Base-by-base conservation (phyloP, 1,284 basidiomycete genomes). In the Cerioporus squamosus region DNA sequence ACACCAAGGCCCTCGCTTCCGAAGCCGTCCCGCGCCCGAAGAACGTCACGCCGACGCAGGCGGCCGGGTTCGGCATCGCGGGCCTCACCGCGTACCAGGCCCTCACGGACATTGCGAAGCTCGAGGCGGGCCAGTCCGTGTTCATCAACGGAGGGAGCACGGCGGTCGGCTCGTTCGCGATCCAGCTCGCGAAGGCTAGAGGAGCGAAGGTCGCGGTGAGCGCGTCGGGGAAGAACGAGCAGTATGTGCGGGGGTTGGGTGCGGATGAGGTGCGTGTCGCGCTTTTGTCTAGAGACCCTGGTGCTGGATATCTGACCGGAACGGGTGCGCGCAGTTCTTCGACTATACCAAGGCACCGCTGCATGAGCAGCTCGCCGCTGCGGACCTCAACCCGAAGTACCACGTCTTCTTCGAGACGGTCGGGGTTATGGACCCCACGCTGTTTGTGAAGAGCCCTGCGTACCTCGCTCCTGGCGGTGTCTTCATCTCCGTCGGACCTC, bases 261-360 rank as follows among this genome's bases (percentile, higher is more conserved):
- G 68, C 68, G n/a, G 70, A 72, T 29, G 66, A 68, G 55, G 66
- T 68, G 43, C 12, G 61, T 53, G 15, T 8, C 9, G 9, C 6
- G 18, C 5, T 7, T n/a, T n/a, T 22, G 38, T 29, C 6, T 23
- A 17, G 10, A 12, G 26, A 15, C 24, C 39, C 23, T 6, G 9
- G 12, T 20, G 36, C 24, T 29, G n/a, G 17, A 20, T 14, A 5
- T 10, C 12, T 43, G 44, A 53, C 18, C 15, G 2, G 20, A 38
- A 2, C 15, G 5, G 26, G 9, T 26, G 22, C 29, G 24, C 0
- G 17, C 49, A 81, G 76, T 81, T 84, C 50, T 75, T 89, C 43
- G 85, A 89, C 68, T 90, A 91, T 60, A 82, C 79, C 1, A 73
- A 75, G 15, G 72, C 71, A n/a, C 74, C 81, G 8, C 68, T 87